Base-by-base conservation (phyloP, 805 yeast genomes). In the Lipomyces chichibuensis region DNA sequence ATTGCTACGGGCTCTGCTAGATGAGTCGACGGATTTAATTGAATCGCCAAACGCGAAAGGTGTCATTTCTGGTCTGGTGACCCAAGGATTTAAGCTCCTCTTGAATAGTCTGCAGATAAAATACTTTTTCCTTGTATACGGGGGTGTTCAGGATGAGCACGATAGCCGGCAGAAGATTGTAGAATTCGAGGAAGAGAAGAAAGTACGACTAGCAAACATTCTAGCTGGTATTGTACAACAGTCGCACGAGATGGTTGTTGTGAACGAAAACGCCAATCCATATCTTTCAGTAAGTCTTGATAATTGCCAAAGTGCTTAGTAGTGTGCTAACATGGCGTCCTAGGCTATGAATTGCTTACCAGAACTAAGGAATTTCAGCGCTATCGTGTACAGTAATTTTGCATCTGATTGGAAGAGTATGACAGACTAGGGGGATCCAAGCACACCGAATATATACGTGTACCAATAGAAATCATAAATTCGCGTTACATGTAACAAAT, bases 301-400 rank as follows among this genome's bases (percentile, higher is more conserved):
- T 43, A 17, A 17, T n/a, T 17, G 20, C 23, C 23, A 23, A 17
- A n/a, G 25, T 43, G 49, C 23, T 43, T 17, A 43, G 23, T n/a
- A 17, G 49, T n/a, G 49, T 5, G 8, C 49, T 43, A 43, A 43
- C 23, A 43, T 43, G 23, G 49, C 49, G 23, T 20, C 13, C 4
- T 25, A 67, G 71, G 77, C 80, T 3, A 78, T 87, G 83, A 82
- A 84, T 71, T 79, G 79, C 66, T 77, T 83, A 39, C 87, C 85
- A 20, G 92, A 88, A 70, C 82, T 93, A 65, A 96, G 91, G 71
- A 97, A 92, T 67, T 83, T 93, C 72, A 88, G 97, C 78, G 98
- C 98, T 3, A 84, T 92, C 71, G 93, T 93, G 8, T 93, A 93
- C 77, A 89, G 97, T 23, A 92, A 92, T 74, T 91, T 90, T 72